Evolutionary conservation across 192 early-diverging fungal genomes (phyloP).

Genomic region (Gryganskiella cystojenkinii): DNA sequence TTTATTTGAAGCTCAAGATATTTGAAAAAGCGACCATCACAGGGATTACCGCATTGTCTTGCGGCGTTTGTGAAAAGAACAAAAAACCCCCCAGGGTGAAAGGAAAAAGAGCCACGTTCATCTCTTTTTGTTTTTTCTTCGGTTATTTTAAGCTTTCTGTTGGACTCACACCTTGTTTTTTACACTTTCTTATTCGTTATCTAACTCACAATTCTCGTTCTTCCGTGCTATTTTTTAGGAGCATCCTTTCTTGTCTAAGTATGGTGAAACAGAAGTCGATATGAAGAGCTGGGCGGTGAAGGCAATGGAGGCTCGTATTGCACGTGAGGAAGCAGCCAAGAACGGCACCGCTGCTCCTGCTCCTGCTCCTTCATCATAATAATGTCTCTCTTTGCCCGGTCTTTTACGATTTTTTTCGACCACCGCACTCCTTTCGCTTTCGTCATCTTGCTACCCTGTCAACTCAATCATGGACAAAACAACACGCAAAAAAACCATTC

Average conservation of each 20-base stretch:
- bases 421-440: neutral
- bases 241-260: slow-evolving; percentile 80
- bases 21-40: too few species aligned
- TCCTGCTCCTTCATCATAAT: slow-evolving; percentile 24
- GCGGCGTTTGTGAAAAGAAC: too few species aligned
- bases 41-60: too few species aligned
- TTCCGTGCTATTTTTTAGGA: slow-evolving; percentile 40
- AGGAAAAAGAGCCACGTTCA: neutral
- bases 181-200: slow-evolving; percentile 7
- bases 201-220: neutral
- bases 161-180: slow-evolving; percentile 68
- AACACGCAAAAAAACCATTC: too few species aligned
- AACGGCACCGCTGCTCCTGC: neutral
- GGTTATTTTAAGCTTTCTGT: neutral
- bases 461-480: too few species aligned
- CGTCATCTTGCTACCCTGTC: too few species aligned
- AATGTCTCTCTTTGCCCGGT: neutral
- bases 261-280: slow-evolving; percentile 74
- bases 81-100: neutral
- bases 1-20: too few species aligned
- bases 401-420: neutral
- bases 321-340: slow-evolving; percentile 36
- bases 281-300: slow-evolving; percentile 84
- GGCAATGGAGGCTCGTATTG: slow-evolving; percentile 61
- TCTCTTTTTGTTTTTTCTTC: neutral